Percentiles rank a stretch among this genome's conserved stretches.
Evolutionary conservation across 2,329 filamentous ascomycete genomes (phyloP).

Genomic region (Metarhizium robertsii): DNA sequence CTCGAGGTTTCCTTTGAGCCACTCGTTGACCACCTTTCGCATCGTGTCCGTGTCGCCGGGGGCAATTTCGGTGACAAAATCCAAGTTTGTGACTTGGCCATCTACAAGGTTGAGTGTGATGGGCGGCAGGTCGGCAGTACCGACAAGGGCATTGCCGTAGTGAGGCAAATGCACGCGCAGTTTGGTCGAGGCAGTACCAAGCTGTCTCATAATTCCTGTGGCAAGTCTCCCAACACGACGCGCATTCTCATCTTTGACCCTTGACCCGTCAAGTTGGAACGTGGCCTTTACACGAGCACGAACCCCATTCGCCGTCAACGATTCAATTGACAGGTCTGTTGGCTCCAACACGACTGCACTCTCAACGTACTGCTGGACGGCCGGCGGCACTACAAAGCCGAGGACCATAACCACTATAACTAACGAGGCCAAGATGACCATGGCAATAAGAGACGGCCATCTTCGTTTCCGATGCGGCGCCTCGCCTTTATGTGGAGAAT

Average conservation of each 20-base stretch:
- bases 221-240: slow-evolving; percentile 67
- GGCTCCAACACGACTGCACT: slow-evolving; percentile 75
- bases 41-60: slow-evolving; percentile 72
- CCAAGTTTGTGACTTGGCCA: slow-evolving; percentile 65
- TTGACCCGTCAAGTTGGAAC: slow-evolving; percentile 69
- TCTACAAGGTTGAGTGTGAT: slow-evolving; percentile 70
- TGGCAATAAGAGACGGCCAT: slow-evolving; percentile 74
- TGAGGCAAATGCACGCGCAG: slow-evolving; percentile 76
- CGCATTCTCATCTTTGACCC: slow-evolving; percentile 61
- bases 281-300: slow-evolving; percentile 72
- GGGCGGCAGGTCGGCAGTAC: slow-evolving; percentile 65
- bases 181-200: slow-evolving; percentile 64
- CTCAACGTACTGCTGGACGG: slow-evolving; percentile 78
- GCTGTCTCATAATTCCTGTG: slow-evolving; percentile 69
- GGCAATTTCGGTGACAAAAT: slow-evolving; percentile 67
- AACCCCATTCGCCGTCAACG: slow-evolving; percentile 70
- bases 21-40: slow-evolving; percentile 75
- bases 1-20: slow-evolving; percentile 69
- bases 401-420: slow-evolving; percentile 63
- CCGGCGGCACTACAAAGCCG: slow-evolving; percentile 72
- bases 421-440: slow-evolving; percentile 53
- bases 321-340: slow-evolving; percentile 74
- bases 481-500: slow-evolving; percentile 10
- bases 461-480: slow-evolving; percentile 22
- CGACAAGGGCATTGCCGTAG: slow-evolving; percentile 68